Evolutionary conservation across 208 protist genomes (phyloP).

Genomic region (Trypanosoma lewisi): DNA sequence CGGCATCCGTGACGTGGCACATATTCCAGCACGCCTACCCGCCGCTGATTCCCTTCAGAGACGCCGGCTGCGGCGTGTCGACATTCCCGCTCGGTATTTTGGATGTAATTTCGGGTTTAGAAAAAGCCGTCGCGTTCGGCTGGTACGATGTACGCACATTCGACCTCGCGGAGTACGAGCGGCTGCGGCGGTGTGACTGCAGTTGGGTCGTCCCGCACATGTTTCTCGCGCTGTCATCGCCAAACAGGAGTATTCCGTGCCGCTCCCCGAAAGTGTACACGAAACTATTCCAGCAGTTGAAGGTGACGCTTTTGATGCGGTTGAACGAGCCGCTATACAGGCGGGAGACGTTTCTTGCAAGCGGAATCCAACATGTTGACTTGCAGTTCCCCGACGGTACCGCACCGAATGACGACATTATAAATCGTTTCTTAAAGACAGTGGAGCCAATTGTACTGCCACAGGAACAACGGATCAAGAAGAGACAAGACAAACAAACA

Average conservation of each 20-base stretch:
- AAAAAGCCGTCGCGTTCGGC: conserved; percentile 56
- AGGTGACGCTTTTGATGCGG: conserved; percentile 91
- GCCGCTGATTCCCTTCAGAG: conserved; percentile 90
- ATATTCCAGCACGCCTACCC: conserved; percentile 69
- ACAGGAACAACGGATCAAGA: not conserved
- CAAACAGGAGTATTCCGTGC: conserved; percentile 35
- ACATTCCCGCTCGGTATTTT: conserved; percentile 82
- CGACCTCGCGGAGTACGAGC: conserved; percentile 85
- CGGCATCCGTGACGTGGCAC: conserved; percentile 53
- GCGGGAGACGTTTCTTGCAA: conserved; percentile 59
- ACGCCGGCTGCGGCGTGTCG: conserved; percentile 86
- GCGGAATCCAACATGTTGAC: conserved; percentile 92
- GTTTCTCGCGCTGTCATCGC: conserved; percentile 91
- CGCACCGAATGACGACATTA: conserved; percentile 77
- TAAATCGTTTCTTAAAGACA: conserved; percentile 88
- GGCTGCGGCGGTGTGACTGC: conserved; percentile 87
- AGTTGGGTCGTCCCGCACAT: conserved; percentile 95
- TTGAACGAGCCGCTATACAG: conserved; percentile 95
- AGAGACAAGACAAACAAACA: not conserved
- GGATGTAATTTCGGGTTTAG: conserved; percentile 75
- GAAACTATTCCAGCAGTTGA: conserved; percentile 60
- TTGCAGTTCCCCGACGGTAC: conserved; percentile 93
- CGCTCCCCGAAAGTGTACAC: conserved; percentile 38
- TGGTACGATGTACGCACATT: conserved; percentile 89
- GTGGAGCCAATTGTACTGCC: conserved; percentile 50